Evolutionary conservation across 2,329 filamentous ascomycete species (phyloP), one percentile per base, ranked within the genome.

Genomic region (Chrysoporthe austroafricana): DNA sequence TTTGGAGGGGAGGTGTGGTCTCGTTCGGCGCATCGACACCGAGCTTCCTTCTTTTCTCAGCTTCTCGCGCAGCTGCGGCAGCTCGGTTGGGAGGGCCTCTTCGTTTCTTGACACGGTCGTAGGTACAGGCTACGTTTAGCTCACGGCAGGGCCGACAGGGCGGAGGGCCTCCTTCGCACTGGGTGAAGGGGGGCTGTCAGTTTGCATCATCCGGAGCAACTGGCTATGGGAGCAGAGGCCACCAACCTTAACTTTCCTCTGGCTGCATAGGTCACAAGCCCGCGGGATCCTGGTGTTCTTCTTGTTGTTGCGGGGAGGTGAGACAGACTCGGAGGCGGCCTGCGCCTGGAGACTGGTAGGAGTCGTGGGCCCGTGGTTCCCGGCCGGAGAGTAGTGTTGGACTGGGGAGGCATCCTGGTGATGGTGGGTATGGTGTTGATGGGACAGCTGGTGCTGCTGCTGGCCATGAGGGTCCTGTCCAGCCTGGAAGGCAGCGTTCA

Each of bases 261-360:
- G 83, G 68, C 86, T 88, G 74, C 86, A 88, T 81, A 88, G 85
- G 71, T 88, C 86, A 72, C 86, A 88, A 16, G 86, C 86, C 62
- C 86, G 83, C 68, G 86, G 81, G 43, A 88, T 79, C 7, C 86
- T 83, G 39, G 85, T 88, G 58, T 85, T 78, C 76, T 86, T 87
- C 18, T 71, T 61, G 39, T 26, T 63, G 16, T 11, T 46, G 62
- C 39, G 50, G 2, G 62, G 62, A 36, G 50, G 34, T 1, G 62
- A 64, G 6, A 32, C 50, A 6, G 62, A 46, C 13, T 39, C 62
- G 7, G 63, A n/a, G 9, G 43, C 52, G 32, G 42, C 62, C 2
- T 46, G 52, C 21, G 67, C 32, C 26, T 60, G 46, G 34, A 50
- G 52, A n/a, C 39, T 60, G 9, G 52, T 60, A 16, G 68, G 67